These are phyloP conservation scores for Colletotrichum coccodes DNA, from an alignment of 2,329 filamentous ascomycete genomes.

Conservation along the genomic window DNA sequence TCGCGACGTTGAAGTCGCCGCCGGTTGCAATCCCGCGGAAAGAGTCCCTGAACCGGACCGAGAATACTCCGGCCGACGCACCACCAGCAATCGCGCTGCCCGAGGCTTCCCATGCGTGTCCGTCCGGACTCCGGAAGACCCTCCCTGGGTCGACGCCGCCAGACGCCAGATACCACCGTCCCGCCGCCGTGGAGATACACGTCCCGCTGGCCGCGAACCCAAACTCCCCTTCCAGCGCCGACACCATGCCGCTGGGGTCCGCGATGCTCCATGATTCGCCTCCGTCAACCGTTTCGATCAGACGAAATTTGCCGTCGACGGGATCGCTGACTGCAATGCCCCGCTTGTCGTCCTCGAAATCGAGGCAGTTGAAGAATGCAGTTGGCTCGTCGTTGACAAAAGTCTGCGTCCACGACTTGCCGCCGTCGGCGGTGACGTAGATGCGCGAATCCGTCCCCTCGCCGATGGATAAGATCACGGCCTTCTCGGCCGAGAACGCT, in stretches of 20 bases:
- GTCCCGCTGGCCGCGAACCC: slow-evolving; percentile 47
- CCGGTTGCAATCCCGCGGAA: slow-evolving; percentile 42
- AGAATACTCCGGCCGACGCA: slow-evolving; percentile 43
- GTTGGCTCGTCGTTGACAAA: slow-evolving; percentile 41
- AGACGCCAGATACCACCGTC: slow-evolving; percentile 41
- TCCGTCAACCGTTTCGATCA: slow-evolving; percentile 44
- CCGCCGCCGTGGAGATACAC: slow-evolving; percentile 41
- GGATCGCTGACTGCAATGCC: slow-evolving; percentile 46
- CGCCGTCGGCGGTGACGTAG: slow-evolving; percentile 42
- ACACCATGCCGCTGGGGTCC: slow-evolving; percentile 38
- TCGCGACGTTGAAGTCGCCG: slow-evolving; percentile 42
- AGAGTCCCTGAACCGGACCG: slow-evolving; percentile 43
- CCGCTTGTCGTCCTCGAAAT: slow-evolving; percentile 37
- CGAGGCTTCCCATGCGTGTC: slow-evolving; percentile 39
- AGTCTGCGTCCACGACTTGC: slow-evolving; percentile 38
- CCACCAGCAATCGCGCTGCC: slow-evolving; percentile 40
- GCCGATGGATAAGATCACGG: slow-evolving; percentile 50
- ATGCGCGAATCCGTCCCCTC: slow-evolving; percentile 43
- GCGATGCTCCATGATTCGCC: slow-evolving; percentile 40
- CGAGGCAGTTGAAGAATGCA: slow-evolving; percentile 47
- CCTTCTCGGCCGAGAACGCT: slow-evolving; percentile 51
- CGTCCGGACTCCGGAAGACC: slow-evolving; percentile 40
- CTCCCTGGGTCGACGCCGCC: slow-evolving; percentile 42
- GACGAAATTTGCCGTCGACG: slow-evolving; percentile 43
- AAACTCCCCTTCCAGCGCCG: slow-evolving; percentile 40